Evolutionary conservation across 179 eudicot genomes (phyloP), one percentile per base, ranked within the genome.

Genomic region (Monotropa hypopitys): DNA sequence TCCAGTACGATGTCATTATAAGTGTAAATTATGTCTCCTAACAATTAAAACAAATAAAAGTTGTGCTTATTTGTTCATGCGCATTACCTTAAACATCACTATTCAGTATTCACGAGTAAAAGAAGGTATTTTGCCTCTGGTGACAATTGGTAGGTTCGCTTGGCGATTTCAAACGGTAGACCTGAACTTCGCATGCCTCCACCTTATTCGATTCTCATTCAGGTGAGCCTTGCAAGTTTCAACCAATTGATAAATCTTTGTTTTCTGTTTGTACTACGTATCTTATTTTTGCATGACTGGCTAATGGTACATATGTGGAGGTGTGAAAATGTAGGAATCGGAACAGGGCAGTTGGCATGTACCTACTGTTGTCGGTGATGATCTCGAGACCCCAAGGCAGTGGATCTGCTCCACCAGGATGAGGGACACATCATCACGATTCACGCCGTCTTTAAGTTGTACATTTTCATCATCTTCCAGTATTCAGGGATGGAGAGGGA

Each of bases 301-400:
- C 11, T 72, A 9, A 72, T 10, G 28, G 13, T 21, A 43, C 72
- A 46, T 70, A 45, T 32, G 35, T 35, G 49, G 26, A 15, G 21
- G 32, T 81, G 76, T 26, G 28, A 61, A 40, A 81, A 69, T 81
- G 82, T 82, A 88, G 88, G 98, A 92, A 78, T 90, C 97, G 0
- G 91, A 92, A 85, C 84, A 79, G 61, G 98, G 96, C 43, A 84
- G 85, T 77, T 94, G 97, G 98, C 97, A 94, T 76, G 70, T 94
- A 79, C 98, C 98, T 15, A 94, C 96, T 8, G 85, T 86, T 35
- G 84, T 80, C 3, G 92, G 93, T 3, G 92, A 94, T 67, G 98
- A 90, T 80, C 86, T 90, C 15, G 90, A 92, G 84, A 83, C 81
- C 46, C 94, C 91, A 4, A 86, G 94, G 82, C 88, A 89, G 77